Conservation (phyloP, 2,329 filamentous ascomycete genomes). For the Nothomitra cinnamomea region DNA sequence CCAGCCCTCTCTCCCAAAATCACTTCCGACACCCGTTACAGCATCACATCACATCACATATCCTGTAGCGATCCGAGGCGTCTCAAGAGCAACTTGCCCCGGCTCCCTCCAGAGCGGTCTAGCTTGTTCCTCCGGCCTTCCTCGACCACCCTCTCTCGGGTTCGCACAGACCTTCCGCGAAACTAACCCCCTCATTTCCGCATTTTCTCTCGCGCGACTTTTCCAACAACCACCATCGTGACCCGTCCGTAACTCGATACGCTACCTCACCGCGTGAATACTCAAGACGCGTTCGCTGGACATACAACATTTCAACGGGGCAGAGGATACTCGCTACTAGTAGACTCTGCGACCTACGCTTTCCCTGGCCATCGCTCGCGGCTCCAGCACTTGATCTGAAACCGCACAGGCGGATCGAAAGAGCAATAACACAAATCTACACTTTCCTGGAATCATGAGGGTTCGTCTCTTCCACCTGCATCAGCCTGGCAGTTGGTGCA, state of each 20-base stretch:
- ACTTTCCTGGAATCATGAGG: background rate
- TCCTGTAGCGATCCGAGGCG: background rate
- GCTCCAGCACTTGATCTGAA: background rate
- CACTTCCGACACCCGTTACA: background rate
- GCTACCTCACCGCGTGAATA: background rate
- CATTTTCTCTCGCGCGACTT: conserved; percentile 1
- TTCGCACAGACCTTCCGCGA: conserved; percentile 1
- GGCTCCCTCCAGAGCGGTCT: background rate
- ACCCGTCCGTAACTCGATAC: background rate
- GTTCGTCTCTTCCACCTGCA: background rate
- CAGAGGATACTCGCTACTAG: too few species aligned
- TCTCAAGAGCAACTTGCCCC: background rate
- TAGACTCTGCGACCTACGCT: too few species aligned
- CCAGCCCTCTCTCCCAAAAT: too few species aligned
- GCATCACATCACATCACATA: background rate
- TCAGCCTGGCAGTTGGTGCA: background rate
- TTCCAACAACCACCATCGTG: background rate
- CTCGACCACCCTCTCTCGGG: background rate
- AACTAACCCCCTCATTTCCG: conserved; percentile 1
- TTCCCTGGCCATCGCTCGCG: background rate
- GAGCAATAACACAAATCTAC: background rate
- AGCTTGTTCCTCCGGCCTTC: background rate
- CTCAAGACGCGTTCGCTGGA: background rate
- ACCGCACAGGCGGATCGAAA: background rate
- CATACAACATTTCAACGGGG: background rate